phyloP scores from a whole-genome alignment of 2,329 filamentous ascomycete species.

The Anisogramma anomala region DNA sequence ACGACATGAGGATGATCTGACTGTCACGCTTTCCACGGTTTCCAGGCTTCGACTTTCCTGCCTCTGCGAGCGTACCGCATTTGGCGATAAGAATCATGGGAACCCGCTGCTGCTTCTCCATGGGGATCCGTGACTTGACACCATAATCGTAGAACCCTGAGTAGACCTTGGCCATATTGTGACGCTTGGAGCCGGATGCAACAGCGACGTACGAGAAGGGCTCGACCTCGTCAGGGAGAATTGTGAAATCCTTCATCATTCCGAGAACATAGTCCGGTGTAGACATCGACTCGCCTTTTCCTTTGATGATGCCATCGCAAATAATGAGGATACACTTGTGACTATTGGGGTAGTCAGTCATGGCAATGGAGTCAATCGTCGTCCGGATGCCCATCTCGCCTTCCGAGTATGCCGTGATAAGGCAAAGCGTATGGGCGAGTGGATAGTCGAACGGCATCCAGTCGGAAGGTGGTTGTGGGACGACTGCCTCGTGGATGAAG shows the following conservation, averaged over 20 bases:
- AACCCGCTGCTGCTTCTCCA: conserved; percentile 86
- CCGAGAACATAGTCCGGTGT: conserved; percentile 82
- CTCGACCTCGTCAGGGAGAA: conserved; percentile 69
- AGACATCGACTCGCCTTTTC: conserved; percentile 72
- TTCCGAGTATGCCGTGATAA: conserved; percentile 96
- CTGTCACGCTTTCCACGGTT: conserved; percentile 98
- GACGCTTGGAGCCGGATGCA: conserved; percentile 86
- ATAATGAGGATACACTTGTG: conserved; percentile 95
- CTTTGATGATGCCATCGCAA: conserved; percentile 96
- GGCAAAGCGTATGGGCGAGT: conserved; percentile 80
- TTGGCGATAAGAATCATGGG: conserved; percentile 97
- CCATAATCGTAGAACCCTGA: conserved; percentile 98
- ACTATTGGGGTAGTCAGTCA: conserved; percentile 97
- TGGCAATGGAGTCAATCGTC: conserved; percentile 89
- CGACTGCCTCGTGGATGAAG: conserved; percentile 93
- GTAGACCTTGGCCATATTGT: conserved; percentile 99
- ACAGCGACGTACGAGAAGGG: conserved; percentile 95
- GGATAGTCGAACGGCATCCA: conserved; percentile 97
- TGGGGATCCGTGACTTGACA: conserved; percentile 61
- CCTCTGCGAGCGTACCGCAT: conserved; percentile 84
- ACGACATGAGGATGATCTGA: conserved; percentile 98
- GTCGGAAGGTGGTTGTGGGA: conserved; percentile 89
- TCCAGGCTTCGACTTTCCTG: conserved; percentile 71
- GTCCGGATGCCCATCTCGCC: conserved; percentile 86
- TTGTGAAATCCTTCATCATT: conserved; percentile 90